phyloP scores from a whole-genome alignment of 345 rosid species.

The Limnanthes douglasii region DNA sequence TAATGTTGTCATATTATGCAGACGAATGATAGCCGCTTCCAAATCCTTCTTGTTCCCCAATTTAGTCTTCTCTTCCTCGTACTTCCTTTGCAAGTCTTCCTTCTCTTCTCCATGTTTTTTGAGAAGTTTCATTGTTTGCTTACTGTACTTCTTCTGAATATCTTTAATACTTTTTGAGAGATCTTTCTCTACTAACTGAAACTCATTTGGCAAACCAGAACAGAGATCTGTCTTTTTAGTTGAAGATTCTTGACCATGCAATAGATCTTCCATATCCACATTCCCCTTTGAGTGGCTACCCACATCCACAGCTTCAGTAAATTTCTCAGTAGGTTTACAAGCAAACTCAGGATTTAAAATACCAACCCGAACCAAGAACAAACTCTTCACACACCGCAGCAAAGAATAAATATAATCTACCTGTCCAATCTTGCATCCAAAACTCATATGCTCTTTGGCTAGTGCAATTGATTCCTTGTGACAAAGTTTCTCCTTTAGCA shows the following conservation, averaged over 20 bases:
- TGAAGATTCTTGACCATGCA: constrained; percentile 15
- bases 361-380: constrained; percentile 25
- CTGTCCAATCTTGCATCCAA: constrained; percentile 48
- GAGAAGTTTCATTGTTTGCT: constrained; percentile 28
- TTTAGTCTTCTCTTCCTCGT: constrained; percentile 25
- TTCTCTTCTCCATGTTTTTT: constrained; percentile 28
- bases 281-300: constrained; percentile 9
- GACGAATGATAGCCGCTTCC: constrained; percentile 40
- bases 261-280: constrained; percentile 11
- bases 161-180: constrained; percentile 24
- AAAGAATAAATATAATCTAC: constrained; percentile 39
- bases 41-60: constrained; percentile 27
- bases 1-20: constrained; percentile 16
- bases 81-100: constrained; percentile 19
- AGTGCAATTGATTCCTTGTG: constrained; percentile 50
- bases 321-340: constrained; percentile 16
- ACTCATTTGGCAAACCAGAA: constrained; percentile 5
- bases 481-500: constrained; percentile 45
- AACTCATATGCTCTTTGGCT: constrained; percentile 48
- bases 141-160: constrained; percentile 32
- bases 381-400: constrained; percentile 42
- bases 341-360: constrained; percentile 11
- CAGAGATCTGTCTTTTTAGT: constrained; percentile 16
- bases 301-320: constrained; percentile 6
- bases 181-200: constrained; percentile 26